These are phyloP conservation scores for Pleurostoma richardsiae DNA, from an alignment of 2,329 filamentous ascomycete species.

Conservation along the genomic window DNA sequence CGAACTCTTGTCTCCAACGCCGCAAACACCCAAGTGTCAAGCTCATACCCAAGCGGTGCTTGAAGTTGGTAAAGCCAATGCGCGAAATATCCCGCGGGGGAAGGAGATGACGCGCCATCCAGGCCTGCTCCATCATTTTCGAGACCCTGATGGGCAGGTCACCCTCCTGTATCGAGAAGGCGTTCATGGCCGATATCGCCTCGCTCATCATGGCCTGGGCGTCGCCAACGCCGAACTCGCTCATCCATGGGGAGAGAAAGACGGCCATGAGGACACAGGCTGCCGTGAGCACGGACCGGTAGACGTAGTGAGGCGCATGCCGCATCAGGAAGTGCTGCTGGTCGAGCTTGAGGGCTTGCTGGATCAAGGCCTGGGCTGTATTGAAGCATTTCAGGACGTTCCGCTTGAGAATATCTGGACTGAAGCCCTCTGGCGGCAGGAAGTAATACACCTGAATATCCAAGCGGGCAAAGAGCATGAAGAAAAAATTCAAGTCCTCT, in stretches of 20 bases:
- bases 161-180: slow-evolving; percentile 40
- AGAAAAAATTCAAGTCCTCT: slow-evolving; percentile 17
- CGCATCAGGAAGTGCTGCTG: slow-evolving; percentile 29
- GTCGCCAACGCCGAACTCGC: slow-evolving; percentile 19
- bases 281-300: slow-evolving; percentile 40
- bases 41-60: slow-evolving; percentile 41
- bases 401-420: slow-evolving; percentile 31
- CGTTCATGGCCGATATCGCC: slow-evolving; percentile 27
- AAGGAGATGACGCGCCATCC: slow-evolving; percentile 31
- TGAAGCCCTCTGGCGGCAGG: slow-evolving; percentile 33
- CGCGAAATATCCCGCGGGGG: slow-evolving; percentile 27
- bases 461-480: slow-evolving; percentile 41
- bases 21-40: slow-evolving; percentile 45
- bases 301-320: slow-evolving; percentile 45
- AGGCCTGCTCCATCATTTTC: slow-evolving; percentile 44
- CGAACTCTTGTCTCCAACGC: slow-evolving; percentile 37
- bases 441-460: slow-evolving; percentile 51
- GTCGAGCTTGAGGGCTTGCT: slow-evolving; percentile 36
- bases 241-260: slow-evolving; percentile 36
- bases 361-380: slow-evolving; percentile 41
- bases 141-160: slow-evolving; percentile 41
- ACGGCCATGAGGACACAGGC: slow-evolving; percentile 38
- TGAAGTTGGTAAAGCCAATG: slow-evolving; percentile 32
- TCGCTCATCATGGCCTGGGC: slow-evolving; percentile 11
- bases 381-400: slow-evolving; percentile 41